Conservation (phyloP, 305 asterid genomes). For the Lippia alba region DNA sequence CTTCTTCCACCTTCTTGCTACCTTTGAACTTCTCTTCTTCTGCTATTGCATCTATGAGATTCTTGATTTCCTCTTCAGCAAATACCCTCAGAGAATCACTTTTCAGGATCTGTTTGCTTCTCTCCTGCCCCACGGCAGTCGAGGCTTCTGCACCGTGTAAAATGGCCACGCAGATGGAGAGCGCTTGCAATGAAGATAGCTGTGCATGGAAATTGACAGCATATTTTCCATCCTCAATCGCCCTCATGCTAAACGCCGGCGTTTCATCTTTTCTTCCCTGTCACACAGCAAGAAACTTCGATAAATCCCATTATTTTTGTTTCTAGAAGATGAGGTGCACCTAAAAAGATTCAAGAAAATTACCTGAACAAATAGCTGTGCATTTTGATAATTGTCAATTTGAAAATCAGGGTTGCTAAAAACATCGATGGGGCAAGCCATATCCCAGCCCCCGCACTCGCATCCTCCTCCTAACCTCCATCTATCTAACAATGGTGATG, state of each 20-base stretch:
- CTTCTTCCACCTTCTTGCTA: conserved; percentile 55
- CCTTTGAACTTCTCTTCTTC: conserved; percentile 58
- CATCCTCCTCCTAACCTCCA: conserved; percentile 97
- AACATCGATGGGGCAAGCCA: conserved; percentile 83
- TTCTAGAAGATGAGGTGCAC: background rate
- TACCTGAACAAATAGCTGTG: conserved; percentile 83
- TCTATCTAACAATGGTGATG: conserved; percentile 80
- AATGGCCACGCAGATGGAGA: conserved; percentile 78
- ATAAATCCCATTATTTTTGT: background rate
- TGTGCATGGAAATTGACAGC: conserved; percentile 84
- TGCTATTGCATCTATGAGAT: conserved; percentile 51
- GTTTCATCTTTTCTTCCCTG: conserved; percentile 74
- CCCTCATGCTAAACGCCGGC: conserved; percentile 67
- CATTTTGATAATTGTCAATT: conserved; percentile 49
- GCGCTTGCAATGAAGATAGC: conserved; percentile 84
- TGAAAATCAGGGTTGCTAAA: conserved; percentile 51
- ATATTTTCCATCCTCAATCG: conserved; percentile 64
- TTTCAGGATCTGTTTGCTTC: conserved; percentile 46
- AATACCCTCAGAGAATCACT: conserved; percentile 60
- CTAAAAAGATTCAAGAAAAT: background rate
- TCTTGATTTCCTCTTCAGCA: conserved; percentile 64
- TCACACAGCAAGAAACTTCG: background rate
- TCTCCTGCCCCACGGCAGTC: conserved; percentile 48
- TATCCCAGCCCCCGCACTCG: conserved; percentile 99
- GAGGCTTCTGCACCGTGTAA: conserved; percentile 81